Percentiles rank a stretch among this genome's conserved stretches.
These are phyloP conservation scores for Aspergillus aculeatinus DNA, from an alignment of 2,329 filamentous ascomycete genomes.

Conservation along the genomic window DNA sequence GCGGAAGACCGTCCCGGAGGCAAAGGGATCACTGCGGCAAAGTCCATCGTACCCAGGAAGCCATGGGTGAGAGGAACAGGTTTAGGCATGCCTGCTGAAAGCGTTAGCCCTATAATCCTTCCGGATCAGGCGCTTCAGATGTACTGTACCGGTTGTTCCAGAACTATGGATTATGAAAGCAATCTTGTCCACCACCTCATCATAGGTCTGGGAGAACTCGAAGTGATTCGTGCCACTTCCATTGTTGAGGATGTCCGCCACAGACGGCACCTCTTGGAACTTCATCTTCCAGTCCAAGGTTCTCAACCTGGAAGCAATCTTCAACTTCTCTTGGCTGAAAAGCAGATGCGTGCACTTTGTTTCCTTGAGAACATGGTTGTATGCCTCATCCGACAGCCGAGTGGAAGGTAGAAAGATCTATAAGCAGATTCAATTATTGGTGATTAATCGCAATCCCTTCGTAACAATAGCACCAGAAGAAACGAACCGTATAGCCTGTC, in stretches of 20 bases:
- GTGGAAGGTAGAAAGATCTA: slow-evolving; percentile 4
- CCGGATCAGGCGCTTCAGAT: background rate
- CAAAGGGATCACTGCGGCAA: slow-evolving; percentile 5
- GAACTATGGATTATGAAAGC: slow-evolving; percentile 37
- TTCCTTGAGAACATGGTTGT: background rate
- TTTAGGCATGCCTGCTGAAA: slow-evolving; percentile 28
- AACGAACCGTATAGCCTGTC: background rate
- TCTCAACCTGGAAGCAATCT: background rate
- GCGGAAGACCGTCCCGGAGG: slow-evolving; percentile 18
- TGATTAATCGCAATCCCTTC: too few relatives aligned
- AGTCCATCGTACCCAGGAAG: slow-evolving; percentile 21
- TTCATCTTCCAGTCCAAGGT: background rate
- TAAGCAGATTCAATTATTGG: too few relatives aligned
- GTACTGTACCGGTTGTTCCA: slow-evolving; percentile 38
- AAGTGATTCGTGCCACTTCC: slow-evolving; percentile 13
- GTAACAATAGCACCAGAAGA: too few relatives aligned
- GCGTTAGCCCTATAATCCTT: slow-evolving; percentile 21
- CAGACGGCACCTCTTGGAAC: background rate
- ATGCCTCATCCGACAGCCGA: slow-evolving; percentile 1
- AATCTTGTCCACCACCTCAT: slow-evolving; percentile 24
- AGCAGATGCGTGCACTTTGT: background rate
- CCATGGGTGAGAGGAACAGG: slow-evolving; percentile 31
- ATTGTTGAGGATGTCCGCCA: slow-evolving; percentile 8
- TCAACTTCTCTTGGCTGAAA: background rate
- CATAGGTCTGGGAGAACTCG: slow-evolving; percentile 17